Conservation (phyloP, 108 stramenopile genomes). For the Epipyxis sp. region DNA sequence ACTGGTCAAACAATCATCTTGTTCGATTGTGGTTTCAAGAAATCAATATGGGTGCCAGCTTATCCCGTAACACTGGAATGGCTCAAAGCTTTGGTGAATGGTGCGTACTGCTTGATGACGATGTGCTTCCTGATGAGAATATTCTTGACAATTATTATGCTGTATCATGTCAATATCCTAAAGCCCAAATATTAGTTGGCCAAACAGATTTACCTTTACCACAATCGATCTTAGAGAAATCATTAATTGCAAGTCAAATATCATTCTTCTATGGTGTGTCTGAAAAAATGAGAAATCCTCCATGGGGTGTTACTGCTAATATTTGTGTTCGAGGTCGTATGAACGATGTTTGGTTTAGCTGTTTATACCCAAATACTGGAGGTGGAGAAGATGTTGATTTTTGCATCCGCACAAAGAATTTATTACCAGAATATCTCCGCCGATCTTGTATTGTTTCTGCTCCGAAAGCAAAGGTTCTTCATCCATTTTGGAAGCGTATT, state of each 20-base stretch:
- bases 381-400: slow-evolving; percentile 61
- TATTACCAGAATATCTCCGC: no score
- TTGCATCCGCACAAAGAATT: no score
- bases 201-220: slow-evolving; percentile 47
- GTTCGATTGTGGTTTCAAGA: no score
- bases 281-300: slow-evolving; percentile 39
- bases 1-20: no score
- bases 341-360: slow-evolving; percentile 38
- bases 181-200: no score
- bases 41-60: slow-evolving; percentile 59
- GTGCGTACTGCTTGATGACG: slow-evolving; percentile 63
- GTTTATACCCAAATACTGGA: slow-evolving; percentile 60
- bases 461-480: no score
- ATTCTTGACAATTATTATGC: slow-evolving; percentile 60
- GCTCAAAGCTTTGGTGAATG: slow-evolving; percentile 57
- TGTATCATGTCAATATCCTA: no score
- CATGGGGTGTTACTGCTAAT: slow-evolving; percentile 65
- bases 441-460: no score
- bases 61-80: slow-evolving; percentile 57
- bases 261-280: no score
- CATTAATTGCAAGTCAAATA: slow-evolving; percentile 35
- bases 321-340: slow-evolving; percentile 44
- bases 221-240: slow-evolving; percentile 40
- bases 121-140: slow-evolving; percentile 53
- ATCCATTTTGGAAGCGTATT: no score